Evolutionary conservation across 2,329 filamentous ascomycete species (phyloP).

Genomic region (Trichoderma afroharzianum): DNA sequence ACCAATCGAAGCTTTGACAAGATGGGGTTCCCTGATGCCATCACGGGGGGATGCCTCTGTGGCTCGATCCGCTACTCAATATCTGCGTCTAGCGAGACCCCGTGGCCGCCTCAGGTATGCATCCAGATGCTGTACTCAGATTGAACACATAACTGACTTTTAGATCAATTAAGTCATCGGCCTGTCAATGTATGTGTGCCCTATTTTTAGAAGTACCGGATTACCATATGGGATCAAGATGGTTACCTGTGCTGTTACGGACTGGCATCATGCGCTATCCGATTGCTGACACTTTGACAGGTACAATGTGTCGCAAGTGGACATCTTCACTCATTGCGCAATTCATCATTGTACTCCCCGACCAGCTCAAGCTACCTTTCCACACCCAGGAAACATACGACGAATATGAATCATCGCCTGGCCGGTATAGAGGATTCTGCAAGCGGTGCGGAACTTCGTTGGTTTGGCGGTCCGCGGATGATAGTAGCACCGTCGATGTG

Average conservation of each 20-base stretch:
- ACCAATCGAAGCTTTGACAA: background rate
- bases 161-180: background rate
- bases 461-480: conserved; percentile 1
- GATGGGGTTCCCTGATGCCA: background rate
- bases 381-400: background rate
- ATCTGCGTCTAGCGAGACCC: background rate
- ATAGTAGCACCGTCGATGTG: background rate
- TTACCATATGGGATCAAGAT: background rate
- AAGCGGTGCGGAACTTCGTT: conserved; percentile 7
- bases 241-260: too few relatives aligned
- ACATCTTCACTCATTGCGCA: conserved; percentile 10
- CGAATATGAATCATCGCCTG: conserved; percentile 2
- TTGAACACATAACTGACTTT: background rate
- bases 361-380: background rate
- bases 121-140: background rate
- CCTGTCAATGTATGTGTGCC: conserved; percentile 5
- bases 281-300: background rate
- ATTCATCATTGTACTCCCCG: conserved; percentile 1
- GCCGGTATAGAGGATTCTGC: conserved; percentile 6
- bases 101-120: conserved; percentile 14
- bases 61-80: conserved; percentile 6
- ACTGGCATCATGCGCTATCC: background rate
- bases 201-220: background rate
- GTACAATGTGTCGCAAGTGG: conserved; percentile 13
- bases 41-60: conserved; percentile 12